Evolutionary conservation across 2,329 filamentous ascomycete species (phyloP).

Genomic region (Diaporthe sp.): DNA sequence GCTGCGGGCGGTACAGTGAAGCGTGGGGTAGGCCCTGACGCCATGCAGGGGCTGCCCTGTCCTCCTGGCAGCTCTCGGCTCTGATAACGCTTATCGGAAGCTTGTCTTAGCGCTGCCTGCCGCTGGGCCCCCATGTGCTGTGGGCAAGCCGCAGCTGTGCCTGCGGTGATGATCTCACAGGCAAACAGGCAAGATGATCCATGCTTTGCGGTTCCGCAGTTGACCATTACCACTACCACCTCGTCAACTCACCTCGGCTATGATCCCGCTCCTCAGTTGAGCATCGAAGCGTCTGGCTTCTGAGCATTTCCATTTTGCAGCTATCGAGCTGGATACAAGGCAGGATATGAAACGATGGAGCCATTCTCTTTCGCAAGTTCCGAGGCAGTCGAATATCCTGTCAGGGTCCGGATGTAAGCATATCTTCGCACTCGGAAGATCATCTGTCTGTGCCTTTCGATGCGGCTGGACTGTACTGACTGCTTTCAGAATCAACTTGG

Average conservation of each 20-base stretch:
- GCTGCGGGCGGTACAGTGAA: conserved; percentile 3
- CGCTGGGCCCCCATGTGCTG: not conserved
- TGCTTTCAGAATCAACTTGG: conserved; percentile 75
- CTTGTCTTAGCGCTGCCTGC: conserved; percentile 6
- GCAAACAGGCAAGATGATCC: not conserved
- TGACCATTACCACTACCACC: not conserved
- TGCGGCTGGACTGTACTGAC: not conserved
- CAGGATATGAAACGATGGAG: conserved; percentile 74
- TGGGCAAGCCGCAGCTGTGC: not conserved
- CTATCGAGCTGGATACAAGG: conserved; percentile 13
- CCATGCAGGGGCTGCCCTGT: not conserved
- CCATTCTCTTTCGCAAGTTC: conserved; percentile 96
- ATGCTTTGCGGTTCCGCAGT: not conserved
- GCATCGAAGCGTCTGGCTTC: not conserved
- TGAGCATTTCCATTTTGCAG: not conserved
- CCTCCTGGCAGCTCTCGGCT: not conserved
- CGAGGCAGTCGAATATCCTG: conserved; percentile 82
- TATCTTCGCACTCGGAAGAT: not conserved
- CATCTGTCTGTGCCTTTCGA: not conserved
- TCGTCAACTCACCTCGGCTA: not conserved
- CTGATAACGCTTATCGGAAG: conserved; percentile 19
- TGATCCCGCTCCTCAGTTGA: not conserved
- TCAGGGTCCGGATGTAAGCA: conserved; percentile 75
- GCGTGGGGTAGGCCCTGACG: conserved; percentile 9
- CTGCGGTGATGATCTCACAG: conserved; percentile 7